Percentiles rank a stretch among this genome's conserved stretches.
phyloP scores from a whole-genome alignment of 352 stramenopile genomes.

The Phytopythium mirpurense region DNA sequence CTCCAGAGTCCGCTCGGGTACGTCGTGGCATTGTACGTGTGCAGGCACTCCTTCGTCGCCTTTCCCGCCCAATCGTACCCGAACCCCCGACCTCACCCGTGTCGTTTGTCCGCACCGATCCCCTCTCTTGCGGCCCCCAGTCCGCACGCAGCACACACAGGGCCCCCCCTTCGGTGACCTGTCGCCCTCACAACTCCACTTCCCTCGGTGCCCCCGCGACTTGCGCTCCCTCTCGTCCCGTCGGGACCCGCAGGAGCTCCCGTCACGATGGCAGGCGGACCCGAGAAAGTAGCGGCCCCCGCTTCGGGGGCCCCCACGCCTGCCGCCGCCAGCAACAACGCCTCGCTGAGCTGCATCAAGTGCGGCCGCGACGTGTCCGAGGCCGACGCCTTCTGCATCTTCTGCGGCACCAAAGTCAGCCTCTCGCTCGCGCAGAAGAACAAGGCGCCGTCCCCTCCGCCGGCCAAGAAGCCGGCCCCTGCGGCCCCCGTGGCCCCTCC shows the following conservation, averaged over 20 bases:
- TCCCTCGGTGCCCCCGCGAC: constrained; percentile 22
- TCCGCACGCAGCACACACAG: too few relatives aligned
- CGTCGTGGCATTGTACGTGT: too few relatives aligned
- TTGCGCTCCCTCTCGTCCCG: constrained; percentile 4
- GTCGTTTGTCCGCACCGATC: too few relatives aligned
- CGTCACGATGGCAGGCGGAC: constrained; percentile 60
- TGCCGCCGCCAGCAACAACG: constrained; percentile 33
- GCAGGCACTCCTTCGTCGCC: too few relatives aligned
- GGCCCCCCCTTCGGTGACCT: background rate
- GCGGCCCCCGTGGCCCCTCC: constrained; percentile 1
- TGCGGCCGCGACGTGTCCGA: constrained; percentile 68
- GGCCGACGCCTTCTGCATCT: constrained; percentile 83
- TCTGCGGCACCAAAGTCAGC: constrained; percentile 82
- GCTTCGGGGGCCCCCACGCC: constrained; percentile 8
- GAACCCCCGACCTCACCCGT: background rate
- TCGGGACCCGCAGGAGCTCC: constrained; percentile 1
- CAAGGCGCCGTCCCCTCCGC: constrained; percentile 6
- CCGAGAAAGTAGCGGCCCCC: constrained; percentile 44
- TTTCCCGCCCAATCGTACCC: background rate
- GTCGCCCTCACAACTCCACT: constrained; percentile 38
- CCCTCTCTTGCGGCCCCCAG: too few relatives aligned
- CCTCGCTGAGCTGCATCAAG: constrained; percentile 62
- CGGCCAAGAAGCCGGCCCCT: constrained; percentile 20
- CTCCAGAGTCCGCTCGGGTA: background rate
- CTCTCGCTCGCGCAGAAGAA: constrained; percentile 50